These are phyloP conservation scores for Thermothelomyces thermophilus DNA, from an alignment of 2,329 filamentous ascomycete species.

Conservation along the genomic window DNA sequence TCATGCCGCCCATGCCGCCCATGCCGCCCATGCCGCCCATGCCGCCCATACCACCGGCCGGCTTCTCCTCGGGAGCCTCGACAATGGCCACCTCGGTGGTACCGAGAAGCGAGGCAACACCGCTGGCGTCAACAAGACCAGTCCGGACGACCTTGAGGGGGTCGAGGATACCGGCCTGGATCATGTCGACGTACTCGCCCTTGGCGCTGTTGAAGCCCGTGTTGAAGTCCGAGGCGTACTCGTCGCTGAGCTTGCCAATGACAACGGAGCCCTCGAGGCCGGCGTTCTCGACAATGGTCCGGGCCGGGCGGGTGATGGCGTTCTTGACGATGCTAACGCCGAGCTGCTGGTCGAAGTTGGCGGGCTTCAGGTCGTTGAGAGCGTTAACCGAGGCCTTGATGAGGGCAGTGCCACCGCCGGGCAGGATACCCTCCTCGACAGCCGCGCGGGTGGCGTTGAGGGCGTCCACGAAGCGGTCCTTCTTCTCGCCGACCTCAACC, in stretches of 20 bases:
- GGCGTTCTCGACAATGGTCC: slow-evolving; percentile 96
- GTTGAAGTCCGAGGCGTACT: slow-evolving; percentile 90
- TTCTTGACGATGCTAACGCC: slow-evolving; percentile 97
- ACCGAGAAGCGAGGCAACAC: slow-evolving; percentile 92
- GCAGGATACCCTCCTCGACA: slow-evolving; percentile 98
- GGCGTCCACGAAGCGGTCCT: slow-evolving; percentile 98
- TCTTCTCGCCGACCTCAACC: slow-evolving; percentile 99
- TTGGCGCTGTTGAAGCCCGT: slow-evolving; percentile 94
- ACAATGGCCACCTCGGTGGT: slow-evolving; percentile 98
- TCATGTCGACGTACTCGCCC: slow-evolving; percentile 99
- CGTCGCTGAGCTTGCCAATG: slow-evolving; percentile 95
- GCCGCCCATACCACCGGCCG: slow-evolving; percentile 35
- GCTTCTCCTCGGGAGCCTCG: slow-evolving; percentile 92
- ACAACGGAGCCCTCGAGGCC: slow-evolving; percentile 93
- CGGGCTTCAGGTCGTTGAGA: slow-evolving; percentile 71
- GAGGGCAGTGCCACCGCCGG: slow-evolving; percentile 94
- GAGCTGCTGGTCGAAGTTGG: slow-evolving; percentile 99
- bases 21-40: slow-evolving; percentile 63
- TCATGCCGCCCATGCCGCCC: slow-evolving; percentile 48
- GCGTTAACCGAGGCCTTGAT: slow-evolving; percentile 95
- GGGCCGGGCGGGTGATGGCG: slow-evolving; percentile 90
- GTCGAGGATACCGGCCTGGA: slow-evolving; percentile 90
- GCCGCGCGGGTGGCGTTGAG: slow-evolving; percentile 96
- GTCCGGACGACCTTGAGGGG: slow-evolving; percentile 99
- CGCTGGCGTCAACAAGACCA: slow-evolving; percentile 86